phyloP scores from a whole-genome alignment of 345 rosid species.

The Leavenworthia alabamica region DNA sequence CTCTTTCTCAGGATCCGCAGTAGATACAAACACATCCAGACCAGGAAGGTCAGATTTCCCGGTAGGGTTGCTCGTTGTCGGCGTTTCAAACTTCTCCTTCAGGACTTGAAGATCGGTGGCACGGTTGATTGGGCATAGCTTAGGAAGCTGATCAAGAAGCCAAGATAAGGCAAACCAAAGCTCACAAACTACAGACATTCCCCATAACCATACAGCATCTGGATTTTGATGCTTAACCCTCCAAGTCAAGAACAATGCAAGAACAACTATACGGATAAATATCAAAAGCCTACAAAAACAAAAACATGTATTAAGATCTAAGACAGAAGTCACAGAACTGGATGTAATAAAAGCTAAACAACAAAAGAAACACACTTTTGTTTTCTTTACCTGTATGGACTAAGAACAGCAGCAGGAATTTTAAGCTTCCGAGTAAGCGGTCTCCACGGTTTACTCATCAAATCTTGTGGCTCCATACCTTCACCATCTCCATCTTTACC shows the following conservation, averaged over 20 bases:
- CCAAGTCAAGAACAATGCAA: constrained; percentile 77
- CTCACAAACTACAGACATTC: constrained; percentile 96
- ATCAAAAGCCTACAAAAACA: constrained; percentile 67
- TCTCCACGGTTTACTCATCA: constrained; percentile 92
- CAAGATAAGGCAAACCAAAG: constrained; percentile 96
- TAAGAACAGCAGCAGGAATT: constrained; percentile 88
- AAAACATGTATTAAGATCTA: not conserved
- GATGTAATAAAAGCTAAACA: not conserved
- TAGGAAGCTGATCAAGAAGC: constrained; percentile 98
- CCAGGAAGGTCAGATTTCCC: constrained; percentile 99
- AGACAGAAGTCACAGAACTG: not conserved
- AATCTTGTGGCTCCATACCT: constrained; percentile 52
- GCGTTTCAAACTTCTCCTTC: constrained; percentile 92
- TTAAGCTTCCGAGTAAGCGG: constrained; percentile 88
- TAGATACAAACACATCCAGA: constrained; percentile 81
- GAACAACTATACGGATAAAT: constrained; percentile 57
- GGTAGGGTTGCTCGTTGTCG: constrained; percentile 57
- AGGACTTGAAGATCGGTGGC: constrained; percentile 85
- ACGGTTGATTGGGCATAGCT: constrained; percentile 83
- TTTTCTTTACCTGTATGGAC: constrained; percentile 75
- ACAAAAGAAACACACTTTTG: not conserved
- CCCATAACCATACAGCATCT: constrained; percentile 94
- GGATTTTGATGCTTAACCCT: constrained; percentile 54
- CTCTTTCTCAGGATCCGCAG: constrained; percentile 99
- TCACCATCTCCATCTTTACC: constrained; percentile 59